Percentiles rank a stretch among this genome's conserved stretches.
Evolutionary conservation across 306 rosid species (phyloP).

Genomic region (Vigna mungo): DNA sequence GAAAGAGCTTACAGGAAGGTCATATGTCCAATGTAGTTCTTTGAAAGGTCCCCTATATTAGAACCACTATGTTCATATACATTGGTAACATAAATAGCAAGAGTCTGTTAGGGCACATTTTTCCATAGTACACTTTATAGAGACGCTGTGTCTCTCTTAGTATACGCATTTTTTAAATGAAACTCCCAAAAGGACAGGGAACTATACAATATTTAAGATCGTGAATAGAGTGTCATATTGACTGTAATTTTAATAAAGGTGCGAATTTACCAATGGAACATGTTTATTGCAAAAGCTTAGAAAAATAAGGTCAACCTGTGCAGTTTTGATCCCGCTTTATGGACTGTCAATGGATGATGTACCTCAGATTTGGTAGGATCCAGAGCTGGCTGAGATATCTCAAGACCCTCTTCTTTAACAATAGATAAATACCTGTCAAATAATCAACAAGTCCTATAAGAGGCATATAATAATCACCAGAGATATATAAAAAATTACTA

Average conservation of each 20-base stretch:
- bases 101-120: neutral
- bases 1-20: neutral
- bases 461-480: conserved; percentile 23
- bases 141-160: neutral
- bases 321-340: conserved; percentile 65
- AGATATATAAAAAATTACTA: neutral
- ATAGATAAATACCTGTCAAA: conserved; percentile 77
- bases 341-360: conserved; percentile 85
- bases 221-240: neutral
- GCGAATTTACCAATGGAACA: conserved; percentile 5
- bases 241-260: conserved; percentile 12
- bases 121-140: neutral
- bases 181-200: conserved; percentile 26
- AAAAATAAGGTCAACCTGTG: conserved; percentile 70
- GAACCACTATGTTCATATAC: neutral
- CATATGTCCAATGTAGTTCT: neutral
- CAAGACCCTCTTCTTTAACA: conserved; percentile 82
- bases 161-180: conserved; percentile 22
- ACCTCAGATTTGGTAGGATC: conserved; percentile 85
- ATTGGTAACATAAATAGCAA: neutral
- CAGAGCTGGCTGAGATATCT: conserved; percentile 97
- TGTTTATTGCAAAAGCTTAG: conserved; percentile 35
- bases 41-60: neutral
- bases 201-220: conserved; percentile 10
- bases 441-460: conserved; percentile 30